These are phyloP conservation scores for Clarireedia homoeocarpa DNA, from an alignment of 2,329 filamentous ascomycete species.

Conservation along the genomic window DNA sequence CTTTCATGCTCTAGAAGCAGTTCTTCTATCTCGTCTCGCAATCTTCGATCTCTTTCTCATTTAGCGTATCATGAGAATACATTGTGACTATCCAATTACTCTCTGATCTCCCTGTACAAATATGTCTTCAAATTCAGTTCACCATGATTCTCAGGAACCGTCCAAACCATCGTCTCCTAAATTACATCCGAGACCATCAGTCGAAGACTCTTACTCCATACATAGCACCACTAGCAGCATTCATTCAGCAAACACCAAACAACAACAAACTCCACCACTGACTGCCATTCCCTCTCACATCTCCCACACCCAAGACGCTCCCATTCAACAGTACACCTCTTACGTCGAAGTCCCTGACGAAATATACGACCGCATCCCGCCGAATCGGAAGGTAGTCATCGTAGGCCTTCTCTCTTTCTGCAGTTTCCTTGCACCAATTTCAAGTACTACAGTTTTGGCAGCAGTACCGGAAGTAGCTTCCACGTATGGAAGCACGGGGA, in stretches of 20 bases:
- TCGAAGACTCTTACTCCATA: not conserved
- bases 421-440: slow-evolving; percentile 68
- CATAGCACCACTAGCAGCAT: not conserved
- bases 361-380: slow-evolving; percentile 58
- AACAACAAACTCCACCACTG: slow-evolving; percentile 10
- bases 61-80: not conserved
- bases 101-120: not conserved
- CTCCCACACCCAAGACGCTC: slow-evolving; percentile 26
- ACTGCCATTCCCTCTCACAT: slow-evolving; percentile 18
- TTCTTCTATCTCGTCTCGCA: not conserved
- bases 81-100: not conserved
- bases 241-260: not conserved
- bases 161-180: not conserved
- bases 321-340: slow-evolving; percentile 24
- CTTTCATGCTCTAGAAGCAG: not conserved
- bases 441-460: slow-evolving; percentile 64
- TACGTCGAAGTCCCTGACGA: slow-evolving; percentile 34
- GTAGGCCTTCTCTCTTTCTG: slow-evolving; percentile 65
- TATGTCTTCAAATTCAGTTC: not conserved
- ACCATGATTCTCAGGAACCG: not conserved
- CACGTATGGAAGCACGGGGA: slow-evolving; percentile 56
- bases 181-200: not conserved
- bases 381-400: slow-evolving; percentile 55
- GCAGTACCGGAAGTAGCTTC: slow-evolving; percentile 66
- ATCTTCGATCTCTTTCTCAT: not conserved